Percentiles rank a stretch among this genome's conserved stretches.
Evolutionary conservation across 441 rosid species (phyloP).

Genomic region (Gossypium schwendimanii): DNA sequence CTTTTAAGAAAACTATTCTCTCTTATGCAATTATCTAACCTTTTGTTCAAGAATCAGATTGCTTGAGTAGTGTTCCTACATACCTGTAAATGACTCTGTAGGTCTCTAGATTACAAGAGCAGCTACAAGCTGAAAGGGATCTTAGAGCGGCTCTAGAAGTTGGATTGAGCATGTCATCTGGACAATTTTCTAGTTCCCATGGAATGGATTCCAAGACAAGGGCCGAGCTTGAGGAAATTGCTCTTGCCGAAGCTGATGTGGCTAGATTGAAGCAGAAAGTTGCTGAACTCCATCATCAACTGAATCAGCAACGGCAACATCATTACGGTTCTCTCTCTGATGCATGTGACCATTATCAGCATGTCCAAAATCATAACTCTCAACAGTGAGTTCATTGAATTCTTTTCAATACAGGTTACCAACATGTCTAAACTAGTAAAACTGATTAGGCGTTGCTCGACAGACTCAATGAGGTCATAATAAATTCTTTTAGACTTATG

Average conservation of each 20-base stretch:
- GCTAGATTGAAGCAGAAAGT: slow-evolving; percentile 96
- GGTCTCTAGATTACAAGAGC: slow-evolving; percentile 97
- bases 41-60: not conserved
- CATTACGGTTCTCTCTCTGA: slow-evolving; percentile 75
- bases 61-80: not conserved
- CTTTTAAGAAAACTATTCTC: not conserved
- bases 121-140: slow-evolving; percentile 98
- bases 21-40: not conserved
- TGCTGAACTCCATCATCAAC: slow-evolving; percentile 95
- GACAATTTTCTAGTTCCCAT: slow-evolving; percentile 71
- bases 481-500: not conserved
- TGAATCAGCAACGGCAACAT: slow-evolving; percentile 89
- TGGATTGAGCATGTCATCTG: slow-evolving; percentile 96
- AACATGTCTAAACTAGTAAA: not conserved
- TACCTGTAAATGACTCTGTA: slow-evolving; percentile 29
- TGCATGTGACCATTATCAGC: slow-evolving; percentile 68
- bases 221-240: slow-evolving; percentile 98
- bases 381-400: slow-evolving; percentile 59
- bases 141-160: slow-evolving; percentile 96
- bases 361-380: slow-evolving; percentile 63
- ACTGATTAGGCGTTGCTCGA: not conserved
- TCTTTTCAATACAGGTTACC: not conserved
- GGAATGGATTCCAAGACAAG: slow-evolving; percentile 96
- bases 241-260: slow-evolving; percentile 98
- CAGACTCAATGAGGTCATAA: not conserved